Evolutionary conservation across 805 yeast genomes (phyloP).

Genomic region (Komagataella pseudopastoris): DNA sequence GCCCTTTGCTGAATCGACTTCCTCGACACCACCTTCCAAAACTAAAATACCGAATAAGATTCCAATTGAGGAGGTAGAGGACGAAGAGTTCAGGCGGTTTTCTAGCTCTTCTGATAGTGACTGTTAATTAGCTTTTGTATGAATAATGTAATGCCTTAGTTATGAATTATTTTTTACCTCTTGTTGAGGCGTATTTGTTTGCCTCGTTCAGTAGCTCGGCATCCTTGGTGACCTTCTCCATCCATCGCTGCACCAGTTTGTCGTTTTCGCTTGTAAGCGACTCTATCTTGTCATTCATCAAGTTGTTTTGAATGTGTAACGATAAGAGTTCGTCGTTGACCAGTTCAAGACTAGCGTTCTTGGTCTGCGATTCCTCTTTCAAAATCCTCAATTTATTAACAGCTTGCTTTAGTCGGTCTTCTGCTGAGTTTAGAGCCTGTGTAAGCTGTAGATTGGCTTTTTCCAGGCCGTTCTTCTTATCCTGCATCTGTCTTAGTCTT

Average conservation of each 20-base stretch:
- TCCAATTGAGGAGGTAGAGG: neutral
- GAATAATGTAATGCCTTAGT: neutral
- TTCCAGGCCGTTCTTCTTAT: neutral
- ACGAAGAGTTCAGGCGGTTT: neutral
- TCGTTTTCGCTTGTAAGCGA: slow-evolving; percentile 24
- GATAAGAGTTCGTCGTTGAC: slow-evolving; percentile 37
- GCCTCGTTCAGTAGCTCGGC: slow-evolving; percentile 29
- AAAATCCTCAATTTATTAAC: neutral
- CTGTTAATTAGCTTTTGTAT: neutral
- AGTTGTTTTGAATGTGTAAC: slow-evolving; percentile 34
- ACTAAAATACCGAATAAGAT: neutral
- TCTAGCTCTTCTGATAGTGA: neutral
- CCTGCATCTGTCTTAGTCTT: neutral
- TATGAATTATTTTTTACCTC: neutral
- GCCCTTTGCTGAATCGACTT: neutral
- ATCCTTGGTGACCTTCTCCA: slow-evolving; percentile 25
- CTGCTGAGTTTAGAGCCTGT: neutral
- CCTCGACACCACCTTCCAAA: neutral
- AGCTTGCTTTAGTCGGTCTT: neutral
- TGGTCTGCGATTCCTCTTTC: slow-evolving; percentile 19
- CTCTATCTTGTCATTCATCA: slow-evolving; percentile 19
- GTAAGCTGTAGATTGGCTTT: neutral
- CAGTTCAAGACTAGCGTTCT: slow-evolving; percentile 30
- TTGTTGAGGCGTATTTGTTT: slow-evolving; percentile 12
- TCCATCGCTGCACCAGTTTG: slow-evolving; percentile 25